These are phyloP conservation scores for Ligustrum vulgare DNA, from an alignment of 257 asterid species.

Conservation along the genomic window DNA sequence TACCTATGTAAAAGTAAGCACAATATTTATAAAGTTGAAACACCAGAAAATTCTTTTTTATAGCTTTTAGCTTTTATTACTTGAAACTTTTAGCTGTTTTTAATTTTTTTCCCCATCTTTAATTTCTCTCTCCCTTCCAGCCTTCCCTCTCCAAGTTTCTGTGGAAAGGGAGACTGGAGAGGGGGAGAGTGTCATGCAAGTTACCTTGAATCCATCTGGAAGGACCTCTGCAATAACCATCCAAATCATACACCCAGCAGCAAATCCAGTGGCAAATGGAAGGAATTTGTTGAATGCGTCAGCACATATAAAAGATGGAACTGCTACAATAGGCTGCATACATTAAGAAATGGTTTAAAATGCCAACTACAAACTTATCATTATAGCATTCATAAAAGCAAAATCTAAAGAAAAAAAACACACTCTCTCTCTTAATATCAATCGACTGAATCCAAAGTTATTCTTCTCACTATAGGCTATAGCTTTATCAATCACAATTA, in stretches of 20 bases:
- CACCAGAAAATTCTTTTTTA: background rate
- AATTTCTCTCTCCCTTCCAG: too few relatives aligned
- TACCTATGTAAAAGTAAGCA: background rate
- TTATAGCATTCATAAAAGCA: background rate
- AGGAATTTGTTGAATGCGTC: slow-evolving; percentile 92
- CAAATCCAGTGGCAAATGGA: slow-evolving; percentile 98
- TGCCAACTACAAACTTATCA: slow-evolving; percentile 24
- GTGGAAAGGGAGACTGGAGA: too few relatives aligned
- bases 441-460: background rate
- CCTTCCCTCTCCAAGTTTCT: too few relatives aligned
- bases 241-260: slow-evolving; percentile 99
- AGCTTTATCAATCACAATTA: background rate
- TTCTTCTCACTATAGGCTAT: background rate
- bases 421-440: background rate
- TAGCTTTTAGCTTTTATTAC: background rate
- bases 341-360: slow-evolving; percentile 29
- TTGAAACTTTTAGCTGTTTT: background rate
- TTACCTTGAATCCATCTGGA: slow-evolving; percentile 95
- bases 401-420: background rate
- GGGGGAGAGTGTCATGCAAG: background rate
- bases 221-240: slow-evolving; percentile 96
- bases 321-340: slow-evolving; percentile 99
- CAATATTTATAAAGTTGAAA: background rate
- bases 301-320: slow-evolving; percentile 92
- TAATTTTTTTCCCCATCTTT: too few relatives aligned